Conservation (phyloP, 257 asterid genomes). For the Jacaranda copaia region DNA sequence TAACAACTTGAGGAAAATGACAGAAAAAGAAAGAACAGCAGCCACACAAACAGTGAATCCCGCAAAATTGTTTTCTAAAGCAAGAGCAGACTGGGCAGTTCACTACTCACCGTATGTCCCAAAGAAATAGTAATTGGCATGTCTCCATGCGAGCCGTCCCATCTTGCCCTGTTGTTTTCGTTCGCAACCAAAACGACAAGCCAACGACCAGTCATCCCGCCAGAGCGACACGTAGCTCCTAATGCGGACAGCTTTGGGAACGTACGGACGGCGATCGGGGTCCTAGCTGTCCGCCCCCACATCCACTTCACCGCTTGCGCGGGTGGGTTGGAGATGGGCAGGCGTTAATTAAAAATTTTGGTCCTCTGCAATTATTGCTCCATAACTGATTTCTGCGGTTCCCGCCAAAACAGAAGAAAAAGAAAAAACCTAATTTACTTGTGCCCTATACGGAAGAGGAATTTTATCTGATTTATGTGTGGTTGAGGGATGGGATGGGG, state of each 20-base stretch:
- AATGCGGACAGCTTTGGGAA: not conserved
- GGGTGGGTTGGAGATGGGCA: not conserved
- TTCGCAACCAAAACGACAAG: slow-evolving; percentile 17
- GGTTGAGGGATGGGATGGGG: no score
- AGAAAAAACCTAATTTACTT: no score
- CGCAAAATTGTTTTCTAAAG: not conserved
- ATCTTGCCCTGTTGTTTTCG: not conserved
- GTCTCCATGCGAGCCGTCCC: not conserved
- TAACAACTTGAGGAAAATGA: no score
- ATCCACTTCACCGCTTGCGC: not conserved
- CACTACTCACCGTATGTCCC: no score
- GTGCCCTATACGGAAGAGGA: no score
- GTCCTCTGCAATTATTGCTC: not conserved
- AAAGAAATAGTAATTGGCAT: not conserved
- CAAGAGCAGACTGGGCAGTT: no score
- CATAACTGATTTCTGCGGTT: not conserved
- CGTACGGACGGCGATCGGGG: not conserved
- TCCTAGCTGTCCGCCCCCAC: slow-evolving; percentile 14
- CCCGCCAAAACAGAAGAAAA: no score
- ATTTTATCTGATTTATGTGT: no score
- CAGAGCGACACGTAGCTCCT: not conserved
- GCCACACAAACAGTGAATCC: not conserved
- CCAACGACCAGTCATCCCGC: not conserved
- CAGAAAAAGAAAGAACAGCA: no score
- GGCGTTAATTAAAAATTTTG: not conserved